Evolutionary conservation across 805 yeast species (phyloP).

Genomic region (Yamadazyma kitorensis): DNA sequence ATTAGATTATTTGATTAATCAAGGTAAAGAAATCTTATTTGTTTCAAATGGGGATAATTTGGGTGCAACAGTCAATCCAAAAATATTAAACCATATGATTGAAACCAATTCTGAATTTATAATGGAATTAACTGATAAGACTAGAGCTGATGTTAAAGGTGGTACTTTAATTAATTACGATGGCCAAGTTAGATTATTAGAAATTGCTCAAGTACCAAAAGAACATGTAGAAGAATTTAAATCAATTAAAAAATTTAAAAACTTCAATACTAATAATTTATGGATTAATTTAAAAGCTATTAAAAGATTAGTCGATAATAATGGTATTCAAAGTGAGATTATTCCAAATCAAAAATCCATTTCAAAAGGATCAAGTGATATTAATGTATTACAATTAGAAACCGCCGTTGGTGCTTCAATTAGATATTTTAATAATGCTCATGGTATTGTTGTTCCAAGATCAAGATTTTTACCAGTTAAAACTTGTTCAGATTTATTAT

Average conservation of each 20-base stretch:
- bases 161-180: constrained; percentile 97
- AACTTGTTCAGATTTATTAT: constrained; percentile 90
- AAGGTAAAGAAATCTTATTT: constrained; percentile 92
- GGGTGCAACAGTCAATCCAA: constrained; percentile 96
- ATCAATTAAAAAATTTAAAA: constrained; percentile 95
- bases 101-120: constrained; percentile 90
- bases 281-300: constrained; percentile 96
- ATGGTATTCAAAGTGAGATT: constrained; percentile 84
- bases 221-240: constrained; percentile 98
- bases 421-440: constrained; percentile 91
- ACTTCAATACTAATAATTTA: constrained; percentile 96
- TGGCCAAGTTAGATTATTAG: constrained; percentile 90
- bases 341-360: constrained; percentile 92
- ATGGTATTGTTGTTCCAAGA: constrained; percentile 98
- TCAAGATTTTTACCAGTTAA: constrained; percentile 97
- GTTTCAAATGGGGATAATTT: constrained; percentile 98
- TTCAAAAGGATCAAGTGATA: constrained; percentile 70
- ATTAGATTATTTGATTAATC: constrained; percentile 80
- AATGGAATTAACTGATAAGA: constrained; percentile 98
- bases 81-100: constrained; percentile 88
- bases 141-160: constrained; percentile 99
- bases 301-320: constrained; percentile 83
- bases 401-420: constrained; percentile 99
- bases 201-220: constrained; percentile 97
- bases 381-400: constrained; percentile 90